Evolutionary conservation across 192 early-diverging fungal genomes (phyloP).

Genomic region (Gryganskiella cystojenkinii): DNA sequence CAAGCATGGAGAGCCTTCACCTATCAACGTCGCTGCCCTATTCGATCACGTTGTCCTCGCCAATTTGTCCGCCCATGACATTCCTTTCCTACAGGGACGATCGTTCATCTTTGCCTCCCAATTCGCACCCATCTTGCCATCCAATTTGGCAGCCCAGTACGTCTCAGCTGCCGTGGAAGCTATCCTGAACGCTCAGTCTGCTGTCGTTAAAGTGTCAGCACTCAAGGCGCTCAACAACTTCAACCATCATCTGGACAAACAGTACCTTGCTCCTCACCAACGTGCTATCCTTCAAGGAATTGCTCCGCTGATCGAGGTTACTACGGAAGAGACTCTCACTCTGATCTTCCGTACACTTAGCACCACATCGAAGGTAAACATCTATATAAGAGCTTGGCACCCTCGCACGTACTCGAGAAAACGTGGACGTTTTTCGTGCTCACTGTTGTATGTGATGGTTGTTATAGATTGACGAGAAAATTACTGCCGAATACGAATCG

Average conservation of each 20-base stretch:
- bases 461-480: constrained; percentile 71
- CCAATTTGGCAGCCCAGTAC: constrained; percentile 71
- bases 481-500: constrained; percentile 78
- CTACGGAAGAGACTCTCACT: constrained; percentile 70
- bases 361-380: constrained; percentile 64
- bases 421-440: neutral
- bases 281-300: constrained; percentile 69
- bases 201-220: constrained; percentile 75
- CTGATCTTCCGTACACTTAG: constrained; percentile 73
- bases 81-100: constrained; percentile 89
- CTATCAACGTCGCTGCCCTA: constrained; percentile 72
- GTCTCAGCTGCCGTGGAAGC: constrained; percentile 78
- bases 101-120: constrained; percentile 86
- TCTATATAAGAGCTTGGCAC: too few relatives aligned
- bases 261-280: constrained; percentile 64
- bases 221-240: constrained; percentile 73
- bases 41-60: constrained; percentile 86
- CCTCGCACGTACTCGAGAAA: neutral
- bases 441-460: neutral
- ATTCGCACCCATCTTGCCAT: constrained; percentile 76
- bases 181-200: constrained; percentile 57
- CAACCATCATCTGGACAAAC: constrained; percentile 54
- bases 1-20: constrained; percentile 22
- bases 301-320: constrained; percentile 57
- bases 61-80: constrained; percentile 58